phyloP scores from a whole-genome alignment of 345 rosid genomes.

The Populus nigra region DNA sequence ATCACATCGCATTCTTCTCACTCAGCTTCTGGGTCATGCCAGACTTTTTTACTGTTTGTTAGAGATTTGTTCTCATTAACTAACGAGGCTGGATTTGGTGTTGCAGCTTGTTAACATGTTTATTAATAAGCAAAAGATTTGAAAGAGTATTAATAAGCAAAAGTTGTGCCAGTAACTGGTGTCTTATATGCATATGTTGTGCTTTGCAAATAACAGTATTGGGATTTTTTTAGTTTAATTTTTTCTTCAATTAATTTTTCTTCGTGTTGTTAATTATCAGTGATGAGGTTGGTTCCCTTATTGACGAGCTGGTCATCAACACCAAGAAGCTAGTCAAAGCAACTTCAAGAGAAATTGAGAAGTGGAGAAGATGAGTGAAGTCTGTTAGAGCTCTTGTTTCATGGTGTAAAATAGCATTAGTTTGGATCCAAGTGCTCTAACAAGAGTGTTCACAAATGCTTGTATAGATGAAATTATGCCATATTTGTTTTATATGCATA shows the following conservation, averaged over 20 bases:
- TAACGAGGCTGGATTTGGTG: too few relatives aligned
- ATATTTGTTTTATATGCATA: background rate
- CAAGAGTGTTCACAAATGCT: background rate
- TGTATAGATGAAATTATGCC: conserved; percentile 1
- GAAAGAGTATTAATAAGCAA: background rate
- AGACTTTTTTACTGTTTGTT: too few relatives aligned
- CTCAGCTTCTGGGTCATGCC: too few relatives aligned
- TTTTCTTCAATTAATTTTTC: background rate
- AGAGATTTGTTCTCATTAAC: too few relatives aligned
- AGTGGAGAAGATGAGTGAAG: conserved; percentile 66
- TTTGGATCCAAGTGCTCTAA: background rate
- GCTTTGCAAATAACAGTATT: background rate
- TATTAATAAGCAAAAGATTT: too few relatives aligned
- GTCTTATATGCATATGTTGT: background rate
- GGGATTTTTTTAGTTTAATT: too few relatives aligned
- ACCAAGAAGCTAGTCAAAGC: conserved; percentile 63
- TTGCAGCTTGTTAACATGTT: too few relatives aligned
- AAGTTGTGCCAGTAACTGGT: too few relatives aligned
- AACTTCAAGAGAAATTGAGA: conserved; percentile 72
- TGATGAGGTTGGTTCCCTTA: conserved; percentile 56
- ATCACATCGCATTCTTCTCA: too few relatives aligned
- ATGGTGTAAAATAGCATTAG: background rate
- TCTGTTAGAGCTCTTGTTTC: background rate
- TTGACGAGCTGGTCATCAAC: conserved; percentile 56
- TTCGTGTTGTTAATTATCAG: conserved; percentile 31